Evolutionary conservation across 306 rosid genomes (phyloP), one percentile per base, ranked within the genome.

Genomic region (Styphnolobium japonicum): DNA sequence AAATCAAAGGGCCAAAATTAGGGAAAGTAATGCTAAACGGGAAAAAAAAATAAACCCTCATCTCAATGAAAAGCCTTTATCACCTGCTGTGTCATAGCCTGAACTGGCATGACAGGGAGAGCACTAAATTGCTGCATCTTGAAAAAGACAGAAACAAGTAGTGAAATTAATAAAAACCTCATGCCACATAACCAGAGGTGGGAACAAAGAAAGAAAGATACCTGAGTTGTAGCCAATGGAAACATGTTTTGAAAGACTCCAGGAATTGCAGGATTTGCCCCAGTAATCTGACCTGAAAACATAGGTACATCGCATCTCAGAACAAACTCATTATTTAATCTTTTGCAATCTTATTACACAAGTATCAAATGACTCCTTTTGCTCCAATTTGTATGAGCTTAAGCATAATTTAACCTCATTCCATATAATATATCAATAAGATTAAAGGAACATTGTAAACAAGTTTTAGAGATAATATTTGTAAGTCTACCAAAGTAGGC

Each of bases 1-100:
- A 66, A 39, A 80, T 43, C 14, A 58, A 61, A 62, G 37, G 78
- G 37, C 27, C 51, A 83, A 12, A 53, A 29, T 67, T 43, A 55
- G 74, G 22, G 51, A 23, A 48, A 57, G 40, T 40, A 23, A 10
- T 53, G 29, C 25, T 21, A 8, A 46, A 36, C 36, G 4, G 70
- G 46, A 49, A 48, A 56, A 3, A 57, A 53, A 22, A 53, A 22
- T 5, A 51, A 57, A 81, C 6, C 8, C 7, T 36, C 33, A 12
- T 23, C 7, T 22, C 27, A 78, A 7, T 11, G 18, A 25, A 72
- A 71, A 61, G 37, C 8, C 31, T 39, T 33, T 61, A 25, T 72
- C 77, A 93, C 99, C 99, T 95, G 99, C 68, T 95, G 99, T 55
- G 99, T 95, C 99, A 95, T 95, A 75, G 99, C 99, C 87, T 95